Evolutionary conservation across 2,329 filamentous ascomycete genomes (phyloP).

Genomic region (Cladosporium sp.): DNA sequence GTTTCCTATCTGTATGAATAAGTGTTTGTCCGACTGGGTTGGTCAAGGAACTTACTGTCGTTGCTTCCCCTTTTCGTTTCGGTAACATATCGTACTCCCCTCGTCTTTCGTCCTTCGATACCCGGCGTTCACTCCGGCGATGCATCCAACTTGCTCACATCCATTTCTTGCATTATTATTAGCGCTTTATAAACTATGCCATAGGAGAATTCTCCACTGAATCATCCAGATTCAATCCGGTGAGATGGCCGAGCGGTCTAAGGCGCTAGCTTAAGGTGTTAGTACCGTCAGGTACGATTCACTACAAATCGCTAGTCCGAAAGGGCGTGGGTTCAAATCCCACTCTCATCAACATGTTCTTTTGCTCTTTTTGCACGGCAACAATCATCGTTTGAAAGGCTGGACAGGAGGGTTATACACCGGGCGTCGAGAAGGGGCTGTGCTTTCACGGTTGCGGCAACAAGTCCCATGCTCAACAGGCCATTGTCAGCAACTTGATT

Average conservation of each 20-base stretch:
- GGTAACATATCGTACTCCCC: neutral
- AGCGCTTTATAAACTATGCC: no score
- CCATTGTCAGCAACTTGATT: no score
- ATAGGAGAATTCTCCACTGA: neutral
- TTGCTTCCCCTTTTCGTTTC: neutral
- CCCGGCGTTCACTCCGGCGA: neutral
- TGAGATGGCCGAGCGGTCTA: slow-evolving; percentile 28
- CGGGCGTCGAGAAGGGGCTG: no score
- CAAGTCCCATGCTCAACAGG: no score
- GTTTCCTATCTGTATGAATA: neutral
- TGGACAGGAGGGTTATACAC: no score
- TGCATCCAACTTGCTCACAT: neutral
- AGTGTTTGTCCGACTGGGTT: neutral
- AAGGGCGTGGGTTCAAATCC: slow-evolving; percentile 24
- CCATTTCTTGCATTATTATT: no score
- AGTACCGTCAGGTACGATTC: neutral
- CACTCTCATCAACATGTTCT: slow-evolving; percentile 30
- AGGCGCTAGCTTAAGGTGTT: slow-evolving; percentile 33
- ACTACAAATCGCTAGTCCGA: slow-evolving; percentile 30
- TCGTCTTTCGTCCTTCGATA: neutral
- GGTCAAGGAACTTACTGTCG: neutral
- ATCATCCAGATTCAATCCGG: neutral
- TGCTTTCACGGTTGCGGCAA: no score
- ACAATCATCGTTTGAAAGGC: no score
- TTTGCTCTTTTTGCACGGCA: neutral